phyloP scores from a whole-genome alignment of 257 asterid genomes.

The Nicotiana knightiana region DNA sequence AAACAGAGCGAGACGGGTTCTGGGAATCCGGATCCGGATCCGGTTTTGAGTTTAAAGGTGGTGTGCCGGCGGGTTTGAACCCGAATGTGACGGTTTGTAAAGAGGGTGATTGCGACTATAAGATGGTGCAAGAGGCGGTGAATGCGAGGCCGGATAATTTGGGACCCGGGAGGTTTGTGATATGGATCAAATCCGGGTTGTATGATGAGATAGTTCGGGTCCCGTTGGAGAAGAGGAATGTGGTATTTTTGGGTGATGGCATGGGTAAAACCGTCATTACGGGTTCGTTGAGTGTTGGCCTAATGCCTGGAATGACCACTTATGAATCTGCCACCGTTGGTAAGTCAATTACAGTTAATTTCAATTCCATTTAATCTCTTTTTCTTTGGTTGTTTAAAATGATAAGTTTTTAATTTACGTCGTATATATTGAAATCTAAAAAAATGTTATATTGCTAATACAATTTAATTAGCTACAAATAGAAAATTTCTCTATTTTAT shows the following conservation, averaged over 20 bases:
- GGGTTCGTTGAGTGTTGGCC: slow-evolving; percentile 6
- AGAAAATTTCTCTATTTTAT: no score
- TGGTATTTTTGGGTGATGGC: slow-evolving; percentile 10
- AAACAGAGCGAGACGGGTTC: slow-evolving; percentile 11
- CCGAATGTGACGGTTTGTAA: slow-evolving; percentile 10
- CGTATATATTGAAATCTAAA: no score
- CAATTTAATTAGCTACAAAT: no score
- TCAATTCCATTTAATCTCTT: no score
- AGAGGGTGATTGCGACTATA: neutral
- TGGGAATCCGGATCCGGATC: neutral
- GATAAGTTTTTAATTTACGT: no score
- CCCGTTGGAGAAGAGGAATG: neutral
- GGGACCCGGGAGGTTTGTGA: neutral
- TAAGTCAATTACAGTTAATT: neutral
- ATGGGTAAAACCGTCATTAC: slow-evolving; percentile 10
- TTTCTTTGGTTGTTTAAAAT: no score
- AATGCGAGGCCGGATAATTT: slow-evolving; percentile 1
- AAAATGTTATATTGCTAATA: no score
- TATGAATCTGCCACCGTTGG: slow-evolving; percentile 10
- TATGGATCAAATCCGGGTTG: slow-evolving; percentile 9
- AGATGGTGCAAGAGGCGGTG: slow-evolving; percentile 11
- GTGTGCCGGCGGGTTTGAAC: neutral
- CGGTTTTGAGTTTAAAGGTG: neutral
- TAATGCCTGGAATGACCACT: neutral
- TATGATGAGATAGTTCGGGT: slow-evolving; percentile 4